phyloP scores from a whole-genome alignment of 176 grass and related monocot species.

The Dactylis glomerata region DNA sequence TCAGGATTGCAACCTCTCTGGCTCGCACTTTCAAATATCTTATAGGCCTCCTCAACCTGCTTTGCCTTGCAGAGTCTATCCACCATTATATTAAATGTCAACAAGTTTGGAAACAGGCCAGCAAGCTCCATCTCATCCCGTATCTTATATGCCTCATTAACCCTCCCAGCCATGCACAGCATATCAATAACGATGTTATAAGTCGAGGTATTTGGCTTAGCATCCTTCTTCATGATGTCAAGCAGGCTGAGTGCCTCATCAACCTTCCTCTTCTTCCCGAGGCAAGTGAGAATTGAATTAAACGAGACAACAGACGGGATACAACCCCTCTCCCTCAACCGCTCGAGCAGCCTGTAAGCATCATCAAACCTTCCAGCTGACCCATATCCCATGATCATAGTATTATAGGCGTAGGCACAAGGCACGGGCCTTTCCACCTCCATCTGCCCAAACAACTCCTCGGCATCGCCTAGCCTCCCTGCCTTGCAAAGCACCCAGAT shows the following conservation, averaged over 20 bases:
- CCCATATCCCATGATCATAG: slow-evolving; percentile 96
- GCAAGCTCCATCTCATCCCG: slow-evolving; percentile 74
- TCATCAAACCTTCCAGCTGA: slow-evolving; percentile 63
- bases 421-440: slow-evolving; percentile 56
- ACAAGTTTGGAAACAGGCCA: slow-evolving; percentile 77
- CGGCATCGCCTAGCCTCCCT: slow-evolving; percentile 58
- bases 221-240: slow-evolving; percentile 91
- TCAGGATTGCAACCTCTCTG: slow-evolving; percentile 72
- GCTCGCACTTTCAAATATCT: slow-evolving; percentile 65
- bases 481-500: slow-evolving; percentile 85
- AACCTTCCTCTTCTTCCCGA: slow-evolving; percentile 67
- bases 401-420: slow-evolving; percentile 81
- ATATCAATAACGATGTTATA: slow-evolving; percentile 90
- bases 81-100: slow-evolving; percentile 93
- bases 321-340: slow-evolving; percentile 79
- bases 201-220: slow-evolving; percentile 67
- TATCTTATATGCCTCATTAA: slow-evolving; percentile 69
- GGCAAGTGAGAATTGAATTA: slow-evolving; percentile 92
- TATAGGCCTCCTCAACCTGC: slow-evolving; percentile 71
- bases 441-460: slow-evolving; percentile 75
- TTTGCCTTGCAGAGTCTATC: slow-evolving; percentile 87
- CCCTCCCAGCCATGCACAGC: slow-evolving; percentile 63
- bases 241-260: slow-evolving; percentile 64
- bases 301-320: slow-evolving; percentile 85
- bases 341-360: slow-evolving; percentile 66